phyloP scores from a whole-genome alignment of 176 grass and related monocot species.

The Avena sativa region DNA sequence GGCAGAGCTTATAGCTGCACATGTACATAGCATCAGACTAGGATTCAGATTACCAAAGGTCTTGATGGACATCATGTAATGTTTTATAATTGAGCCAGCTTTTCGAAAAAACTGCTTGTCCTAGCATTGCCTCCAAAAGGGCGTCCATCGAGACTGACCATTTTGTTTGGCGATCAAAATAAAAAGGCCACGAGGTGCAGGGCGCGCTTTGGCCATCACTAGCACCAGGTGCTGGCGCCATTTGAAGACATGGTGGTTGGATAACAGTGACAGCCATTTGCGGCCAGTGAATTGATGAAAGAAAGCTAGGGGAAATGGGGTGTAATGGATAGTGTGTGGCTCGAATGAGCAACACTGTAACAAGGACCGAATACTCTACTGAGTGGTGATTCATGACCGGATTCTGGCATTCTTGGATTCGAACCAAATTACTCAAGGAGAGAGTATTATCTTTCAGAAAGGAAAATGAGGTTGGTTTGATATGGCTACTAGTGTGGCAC shows the following conservation, averaged over 20 bases:
- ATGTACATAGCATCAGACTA: background rate
- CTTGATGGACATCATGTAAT: conserved; percentile 44
- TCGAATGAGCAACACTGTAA: conserved; percentile 26
- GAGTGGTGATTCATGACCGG: background rate
- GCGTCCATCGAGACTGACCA: conserved; percentile 36
- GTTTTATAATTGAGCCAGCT: conserved; percentile 52
- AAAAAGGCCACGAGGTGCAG: conserved; percentile 49
- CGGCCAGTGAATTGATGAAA: conserved; percentile 32
- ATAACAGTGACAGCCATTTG: conserved; percentile 84
- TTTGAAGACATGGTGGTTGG: conserved; percentile 63
- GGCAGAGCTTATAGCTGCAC: conserved; percentile 11
- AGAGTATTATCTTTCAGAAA: conserved; percentile 36
- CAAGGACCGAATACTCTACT: conserved; percentile 25
- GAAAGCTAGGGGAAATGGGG: conserved; percentile 39
- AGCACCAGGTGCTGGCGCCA: conserved; percentile 73
- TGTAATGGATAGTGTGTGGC: conserved; percentile 30
- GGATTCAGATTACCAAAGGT: conserved; percentile 34
- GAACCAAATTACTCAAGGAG: background rate
- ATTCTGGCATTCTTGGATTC: conserved; percentile 10
- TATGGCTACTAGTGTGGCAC: background rate
- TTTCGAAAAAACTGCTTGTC: conserved; percentile 46
- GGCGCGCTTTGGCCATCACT: conserved; percentile 29
- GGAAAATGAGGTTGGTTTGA: conserved; percentile 28
- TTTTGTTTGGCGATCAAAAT: conserved; percentile 31
- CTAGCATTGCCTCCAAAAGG: conserved; percentile 58